A percentile compares a stretch with the other conserved stretches of the same genome.
Conservation (phyloP, 129 eudicot species). For the Flaveria sonorensis region DNA sequence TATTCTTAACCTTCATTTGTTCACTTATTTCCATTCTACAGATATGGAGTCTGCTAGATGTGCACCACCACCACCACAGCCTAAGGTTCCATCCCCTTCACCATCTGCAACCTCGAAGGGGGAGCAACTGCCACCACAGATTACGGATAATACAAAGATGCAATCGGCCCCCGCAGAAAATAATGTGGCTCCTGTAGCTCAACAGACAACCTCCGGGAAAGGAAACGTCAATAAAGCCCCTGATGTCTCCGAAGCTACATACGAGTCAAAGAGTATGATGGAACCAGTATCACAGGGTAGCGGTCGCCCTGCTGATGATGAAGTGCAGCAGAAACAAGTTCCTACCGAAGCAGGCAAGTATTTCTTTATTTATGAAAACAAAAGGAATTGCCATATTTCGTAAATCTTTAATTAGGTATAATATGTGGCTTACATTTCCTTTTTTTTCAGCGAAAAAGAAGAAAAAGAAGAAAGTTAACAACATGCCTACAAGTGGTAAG, state of each 20-base stretch:
- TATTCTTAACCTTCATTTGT: background rate
- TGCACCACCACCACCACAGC: constrained; percentile 53
- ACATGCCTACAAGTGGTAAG: constrained; percentile 62
- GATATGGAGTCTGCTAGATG: constrained; percentile 89
- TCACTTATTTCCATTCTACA: constrained; percentile 28
- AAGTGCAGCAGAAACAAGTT: constrained; percentile 68
- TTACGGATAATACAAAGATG: constrained; percentile 46
- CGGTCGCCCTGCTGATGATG: constrained; percentile 72
- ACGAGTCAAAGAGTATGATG: constrained; percentile 64
- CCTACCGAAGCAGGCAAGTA: constrained; percentile 70
- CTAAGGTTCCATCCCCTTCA: constrained; percentile 74
- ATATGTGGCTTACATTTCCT: background rate
- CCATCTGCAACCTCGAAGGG: constrained; percentile 90
- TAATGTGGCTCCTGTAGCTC: constrained; percentile 36
- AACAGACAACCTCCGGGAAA: constrained; percentile 44
- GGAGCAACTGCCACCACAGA: constrained; percentile 50
- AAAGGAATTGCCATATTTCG: background rate
- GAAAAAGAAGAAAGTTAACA: constrained; percentile 77
- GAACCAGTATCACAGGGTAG: constrained; percentile 80
- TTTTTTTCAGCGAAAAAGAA: constrained; percentile 75
- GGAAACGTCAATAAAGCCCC: constrained; percentile 47
- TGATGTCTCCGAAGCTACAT: constrained; percentile 84
- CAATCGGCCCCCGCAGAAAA: constrained; percentile 43
- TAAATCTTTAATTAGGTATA: background rate
- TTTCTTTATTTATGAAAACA: background rate